Conservation (phyloP, 345 rosid species). For the Hibiscus mutabilis region DNA sequence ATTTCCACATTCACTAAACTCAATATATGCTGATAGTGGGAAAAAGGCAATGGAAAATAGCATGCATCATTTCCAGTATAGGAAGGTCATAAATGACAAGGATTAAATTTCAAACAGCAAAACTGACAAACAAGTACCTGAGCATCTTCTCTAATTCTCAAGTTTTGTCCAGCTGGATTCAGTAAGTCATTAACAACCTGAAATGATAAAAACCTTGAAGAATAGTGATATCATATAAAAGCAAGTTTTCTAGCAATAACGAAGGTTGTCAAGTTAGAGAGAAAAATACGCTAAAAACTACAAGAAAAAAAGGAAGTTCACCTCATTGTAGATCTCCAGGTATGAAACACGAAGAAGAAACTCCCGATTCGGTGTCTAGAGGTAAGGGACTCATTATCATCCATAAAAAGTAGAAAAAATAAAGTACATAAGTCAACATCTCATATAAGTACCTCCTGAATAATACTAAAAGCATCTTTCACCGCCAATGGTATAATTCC, state of each 20-base stretch:
- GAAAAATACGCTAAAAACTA: neutral
- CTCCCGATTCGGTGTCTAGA: conserved; percentile 89
- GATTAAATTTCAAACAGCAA: neutral
- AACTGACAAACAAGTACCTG: conserved; percentile 48
- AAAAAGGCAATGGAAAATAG: too few species aligned
- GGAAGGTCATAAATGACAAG: conserved; percentile 6
- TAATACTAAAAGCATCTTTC: conserved; percentile 93
- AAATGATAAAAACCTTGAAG: conserved; percentile 24
- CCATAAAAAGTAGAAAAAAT: conserved; percentile 2
- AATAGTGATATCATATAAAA: conserved; percentile 10
- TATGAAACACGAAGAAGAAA: conserved; percentile 96
- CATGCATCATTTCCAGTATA: neutral
- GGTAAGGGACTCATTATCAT: conserved; percentile 15
- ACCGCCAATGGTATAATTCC: conserved; percentile 95
- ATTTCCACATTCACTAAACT: too few species aligned
- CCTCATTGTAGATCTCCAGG: conserved; percentile 98
- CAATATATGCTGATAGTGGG: too few species aligned
- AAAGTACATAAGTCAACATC: conserved; percentile 23
- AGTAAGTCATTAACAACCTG: conserved; percentile 96
- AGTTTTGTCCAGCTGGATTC: conserved; percentile 95
- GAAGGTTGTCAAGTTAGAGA: conserved; percentile 10
- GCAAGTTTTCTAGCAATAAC: conserved; percentile 25
- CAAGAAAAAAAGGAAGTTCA: conserved; percentile 26
- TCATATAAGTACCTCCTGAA: conserved; percentile 73
- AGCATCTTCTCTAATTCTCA: conserved; percentile 95